phyloP scores from a whole-genome alignment of 306 rosid genomes.

The Corylus avellana region DNA sequence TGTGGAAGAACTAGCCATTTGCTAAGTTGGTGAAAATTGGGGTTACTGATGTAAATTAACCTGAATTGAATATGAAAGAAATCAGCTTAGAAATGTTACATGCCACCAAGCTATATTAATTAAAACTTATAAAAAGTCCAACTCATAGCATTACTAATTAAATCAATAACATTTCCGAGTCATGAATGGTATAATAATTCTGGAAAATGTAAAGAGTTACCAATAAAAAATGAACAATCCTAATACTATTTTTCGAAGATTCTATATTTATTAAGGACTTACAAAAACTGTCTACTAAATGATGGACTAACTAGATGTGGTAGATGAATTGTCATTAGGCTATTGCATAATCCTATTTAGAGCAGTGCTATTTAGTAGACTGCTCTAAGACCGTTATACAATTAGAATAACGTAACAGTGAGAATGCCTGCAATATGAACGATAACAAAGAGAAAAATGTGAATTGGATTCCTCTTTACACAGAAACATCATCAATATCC shows the following conservation, averaged over 20 bases:
- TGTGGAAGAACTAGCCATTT: slow-evolving; percentile 68
- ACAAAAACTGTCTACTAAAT: not conserved
- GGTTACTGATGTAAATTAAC: not conserved
- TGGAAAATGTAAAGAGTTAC: too few relatives aligned
- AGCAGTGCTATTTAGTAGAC: too few relatives aligned
- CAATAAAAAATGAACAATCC: not conserved
- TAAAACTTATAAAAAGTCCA: not conserved
- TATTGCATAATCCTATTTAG: too few relatives aligned
- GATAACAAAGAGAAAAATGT: not conserved
- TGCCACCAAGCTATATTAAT: not conserved
- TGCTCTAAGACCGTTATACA: too few relatives aligned
- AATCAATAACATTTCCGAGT: not conserved
- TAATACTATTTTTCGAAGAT: not conserved
- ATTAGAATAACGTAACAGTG: too few relatives aligned
- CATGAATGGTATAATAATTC: not conserved
- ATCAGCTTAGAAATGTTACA: slow-evolving; percentile 7
- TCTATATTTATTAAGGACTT: not conserved
- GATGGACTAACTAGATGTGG: not conserved
- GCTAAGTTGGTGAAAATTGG: slow-evolving; percentile 24
- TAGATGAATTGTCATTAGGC: not conserved
- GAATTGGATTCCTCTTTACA: not conserved
- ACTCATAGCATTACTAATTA: not conserved
- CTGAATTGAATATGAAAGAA: slow-evolving; percentile 26
- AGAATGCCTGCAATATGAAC: not conserved
- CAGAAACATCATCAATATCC: not conserved